Base-by-base conservation (phyloP, 139 green algal species). In the Closterium sp. region DNA sequence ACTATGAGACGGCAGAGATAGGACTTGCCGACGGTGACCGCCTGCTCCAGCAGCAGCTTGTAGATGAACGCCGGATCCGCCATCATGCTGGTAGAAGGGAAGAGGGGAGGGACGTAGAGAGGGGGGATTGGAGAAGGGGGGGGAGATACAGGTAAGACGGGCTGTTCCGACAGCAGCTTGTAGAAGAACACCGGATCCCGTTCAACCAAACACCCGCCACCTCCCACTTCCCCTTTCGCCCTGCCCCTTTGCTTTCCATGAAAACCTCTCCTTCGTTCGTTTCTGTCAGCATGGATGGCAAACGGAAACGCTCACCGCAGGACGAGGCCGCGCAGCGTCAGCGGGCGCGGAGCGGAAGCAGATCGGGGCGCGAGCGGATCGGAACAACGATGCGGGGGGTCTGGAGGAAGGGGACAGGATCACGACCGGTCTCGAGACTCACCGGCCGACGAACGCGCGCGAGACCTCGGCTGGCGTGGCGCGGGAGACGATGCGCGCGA, bases 11-110 rank as follows among this genome's bases (percentile, higher is more conserved):
- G 32, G 32, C 32, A 38, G 32, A 4, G 32, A 38, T 38, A 38
- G 50, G 93, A 96, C 21, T 30, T 89, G 24, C 62, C 88, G 31
- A 97, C 94, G 19, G 98, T 97, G 70, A 99, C 94, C 2, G 93
- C 45, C 92, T 98, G 96, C 96, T 99, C 98, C 79, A 99, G 94
- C 3, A 95, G 89, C 89, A 99, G 89, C 96, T 99, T 99, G 73
- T 98, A 97, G 45, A 98, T 95, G 91, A 99, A 99, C 0, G 96
- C 98, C 0, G 98, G 98, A 95, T 99, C 98, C 11, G 97, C 98
- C 97, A 99, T 99, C 93, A 95, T 93, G 17, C 92, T 92, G 85
- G n/a, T n/a, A n/a, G 24, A n/a, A 86, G 73, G 84, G 84, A 31
- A 1, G 84, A 31, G 24, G 10, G 31, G 4, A 4, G 32, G 32